Evolutionary conservation across 768 basidiomycete genomes (phyloP).

Genomic region (Kwoniella botswanensis): DNA sequence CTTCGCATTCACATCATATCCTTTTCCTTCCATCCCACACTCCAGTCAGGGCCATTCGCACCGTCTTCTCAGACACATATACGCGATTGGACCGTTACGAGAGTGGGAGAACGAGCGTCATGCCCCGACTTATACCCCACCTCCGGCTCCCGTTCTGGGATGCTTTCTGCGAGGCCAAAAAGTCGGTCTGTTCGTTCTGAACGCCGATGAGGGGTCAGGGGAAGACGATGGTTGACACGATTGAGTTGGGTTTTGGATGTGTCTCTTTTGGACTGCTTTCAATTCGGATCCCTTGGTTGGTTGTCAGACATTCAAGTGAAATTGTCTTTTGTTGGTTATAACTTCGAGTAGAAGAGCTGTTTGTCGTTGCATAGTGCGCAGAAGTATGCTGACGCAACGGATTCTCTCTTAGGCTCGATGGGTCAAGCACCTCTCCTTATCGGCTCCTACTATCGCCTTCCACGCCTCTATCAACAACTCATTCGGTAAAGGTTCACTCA

Average conservation of each 20-base stretch:
- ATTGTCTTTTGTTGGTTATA: conserved; percentile 4
- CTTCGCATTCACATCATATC: conserved; percentile 14
- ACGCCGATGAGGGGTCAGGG: conserved; percentile 53
- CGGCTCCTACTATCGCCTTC: conserved; percentile 95
- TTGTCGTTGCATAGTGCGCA: conserved; percentile 9
- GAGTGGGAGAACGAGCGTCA: conserved; percentile 62
- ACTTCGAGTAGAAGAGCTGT: no score
- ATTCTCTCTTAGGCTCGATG: conserved; percentile 74
- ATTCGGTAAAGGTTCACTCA: conserved; percentile 97
- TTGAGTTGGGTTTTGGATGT: conserved; percentile 59
- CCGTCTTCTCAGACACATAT: conserved; percentile 33
- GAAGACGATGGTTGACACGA: conserved; percentile 54
- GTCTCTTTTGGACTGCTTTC: conserved; percentile 34
- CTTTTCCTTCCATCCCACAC: conserved; percentile 55
- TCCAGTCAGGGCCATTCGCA: conserved; percentile 61
- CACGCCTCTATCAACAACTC: conserved; percentile 99
- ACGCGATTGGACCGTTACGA: conserved; percentile 62
- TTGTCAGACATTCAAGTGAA: conserved; percentile 59
- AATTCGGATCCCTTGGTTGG: conserved; percentile 61
- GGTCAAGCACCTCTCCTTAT: conserved; percentile 90
- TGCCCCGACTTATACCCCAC: conserved; percentile 49
- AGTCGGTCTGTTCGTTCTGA: conserved; percentile 56
- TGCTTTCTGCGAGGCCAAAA: conserved; percentile 37
- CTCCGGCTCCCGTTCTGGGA: conserved; percentile 45
- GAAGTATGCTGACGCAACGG: conserved; percentile 1